A percentile compares a stretch with the other conserved stretches of the same genome.
Evolutionary conservation across 495 filamentous ascomycete species (phyloP).

Genomic region (Xylaria grammica): DNA sequence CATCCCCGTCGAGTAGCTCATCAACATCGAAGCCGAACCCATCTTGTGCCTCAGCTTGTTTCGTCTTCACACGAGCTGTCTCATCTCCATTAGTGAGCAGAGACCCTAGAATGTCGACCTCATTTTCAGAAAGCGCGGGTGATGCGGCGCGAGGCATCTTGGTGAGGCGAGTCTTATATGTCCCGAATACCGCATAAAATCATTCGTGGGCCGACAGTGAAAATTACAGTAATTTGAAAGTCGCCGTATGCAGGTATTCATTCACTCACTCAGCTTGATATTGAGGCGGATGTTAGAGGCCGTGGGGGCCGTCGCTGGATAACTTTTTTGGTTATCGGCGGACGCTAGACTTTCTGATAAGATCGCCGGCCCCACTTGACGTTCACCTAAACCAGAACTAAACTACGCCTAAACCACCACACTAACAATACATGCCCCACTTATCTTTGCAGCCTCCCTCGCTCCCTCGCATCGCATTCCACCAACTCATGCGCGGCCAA

Average conservation of each 20-base stretch:
- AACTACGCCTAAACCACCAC: too few relatives aligned
- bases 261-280: neutral
- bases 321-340: slow-evolving; percentile 27
- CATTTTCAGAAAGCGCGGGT: slow-evolving; percentile 84
- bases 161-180: neutral
- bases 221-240: neutral
- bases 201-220: neutral
- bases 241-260: too few relatives aligned
- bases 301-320: slow-evolving; percentile 2
- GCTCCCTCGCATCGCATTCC: slow-evolving; percentile 8
- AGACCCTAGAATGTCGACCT: slow-evolving; percentile 84
- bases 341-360: slow-evolving; percentile 14
- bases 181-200: neutral
- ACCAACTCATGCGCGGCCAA: neutral
- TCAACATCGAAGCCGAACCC: slow-evolving; percentile 46
- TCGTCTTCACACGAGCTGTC: slow-evolving; percentile 37
- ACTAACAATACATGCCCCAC: too few relatives aligned
- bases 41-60: slow-evolving; percentile 40
- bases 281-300: slow-evolving; percentile 9
- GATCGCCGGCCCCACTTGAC: slow-evolving; percentile 24
- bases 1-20: slow-evolving; percentile 51
- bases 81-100: slow-evolving; percentile 67
- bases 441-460: neutral
- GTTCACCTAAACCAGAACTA: neutral
- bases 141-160: slow-evolving; percentile 67